These are phyloP conservation scores for Fusarium dlaminii DNA, from an alignment of 2,329 filamentous ascomycete species.

Conservation along the genomic window DNA sequence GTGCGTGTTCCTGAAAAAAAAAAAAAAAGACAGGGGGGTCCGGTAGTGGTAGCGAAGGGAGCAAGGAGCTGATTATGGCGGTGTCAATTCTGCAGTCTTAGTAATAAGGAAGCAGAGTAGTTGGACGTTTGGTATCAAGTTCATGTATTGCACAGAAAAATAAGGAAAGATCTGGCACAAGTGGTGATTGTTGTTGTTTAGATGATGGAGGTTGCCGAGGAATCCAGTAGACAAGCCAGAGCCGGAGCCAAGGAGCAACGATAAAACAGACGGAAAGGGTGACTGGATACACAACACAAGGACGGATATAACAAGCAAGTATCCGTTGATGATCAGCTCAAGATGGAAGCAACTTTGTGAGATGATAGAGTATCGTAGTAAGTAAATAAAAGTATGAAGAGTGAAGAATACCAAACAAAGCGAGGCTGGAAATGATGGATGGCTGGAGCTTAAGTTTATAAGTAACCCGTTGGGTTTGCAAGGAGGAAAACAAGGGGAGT, in stretches of 20 bases:
- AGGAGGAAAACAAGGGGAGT: conserved; percentile 28
- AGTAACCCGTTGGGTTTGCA: conserved; percentile 24
- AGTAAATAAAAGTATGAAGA: conserved; percentile 6
- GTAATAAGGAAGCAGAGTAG: not conserved
- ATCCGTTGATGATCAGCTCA: not conserved
- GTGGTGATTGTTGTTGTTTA: conserved; percentile 13
- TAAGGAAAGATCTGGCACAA: not conserved
- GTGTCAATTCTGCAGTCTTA: conserved; percentile 19
- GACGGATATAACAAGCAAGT: not conserved
- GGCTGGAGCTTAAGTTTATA: conserved; percentile 40
- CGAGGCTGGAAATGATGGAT: conserved; percentile 30
- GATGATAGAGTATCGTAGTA: not conserved
- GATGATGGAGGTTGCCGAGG: conserved; percentile 12
- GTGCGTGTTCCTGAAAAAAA: conserved; percentile 22
- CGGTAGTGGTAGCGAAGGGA: conserved; percentile 5
- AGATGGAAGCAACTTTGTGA: not conserved
- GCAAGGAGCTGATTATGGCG: conserved; percentile 11
- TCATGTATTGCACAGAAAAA: conserved; percentile 16
- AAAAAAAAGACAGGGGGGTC: conserved; percentile 18
- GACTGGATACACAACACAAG: not conserved
- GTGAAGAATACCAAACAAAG: conserved; percentile 21
- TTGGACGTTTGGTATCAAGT: conserved; percentile 11
- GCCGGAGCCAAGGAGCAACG: conserved; percentile 7
- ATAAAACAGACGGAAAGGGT: not conserved
- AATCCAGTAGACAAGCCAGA: conserved; percentile 13